A percentile compares a stretch with the other conserved stretches of the same genome.
Evolutionary conservation across 176 grass and related monocot species (phyloP).

Genomic region (Cymbopogon citratus): DNA sequence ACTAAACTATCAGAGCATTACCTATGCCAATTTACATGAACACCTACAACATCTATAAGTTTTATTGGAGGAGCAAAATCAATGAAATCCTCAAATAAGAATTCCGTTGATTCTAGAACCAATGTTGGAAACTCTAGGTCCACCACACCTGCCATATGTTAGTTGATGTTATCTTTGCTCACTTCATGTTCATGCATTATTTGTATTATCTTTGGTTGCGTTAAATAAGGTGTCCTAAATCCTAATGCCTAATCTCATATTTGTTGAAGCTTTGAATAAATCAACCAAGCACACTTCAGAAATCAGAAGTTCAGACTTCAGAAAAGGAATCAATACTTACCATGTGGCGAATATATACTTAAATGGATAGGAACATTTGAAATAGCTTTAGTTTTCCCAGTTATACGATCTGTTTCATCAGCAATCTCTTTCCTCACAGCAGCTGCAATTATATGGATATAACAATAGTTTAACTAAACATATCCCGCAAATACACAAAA

Average conservation of each 20-base stretch:
- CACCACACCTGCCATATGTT: not conserved
- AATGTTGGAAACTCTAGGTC: not conserved
- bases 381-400: constrained; percentile 97
- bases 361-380: constrained; percentile 97
- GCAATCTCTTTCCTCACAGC: constrained; percentile 97
- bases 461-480: constrained; percentile 11
- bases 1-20: not conserved
- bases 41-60: not conserved
- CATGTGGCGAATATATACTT: constrained; percentile 98
- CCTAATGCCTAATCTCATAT: not conserved
- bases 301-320: not conserved
- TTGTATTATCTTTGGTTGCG: not conserved
- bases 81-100: not conserved
- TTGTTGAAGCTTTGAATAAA: not conserved
- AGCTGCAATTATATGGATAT: constrained; percentile 51
- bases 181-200: not conserved
- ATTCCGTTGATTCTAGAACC: not conserved
- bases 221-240: not conserved
- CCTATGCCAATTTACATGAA: not conserved
- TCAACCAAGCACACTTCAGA: not conserved
- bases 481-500: constrained; percentile 21
- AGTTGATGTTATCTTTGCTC: not conserved
- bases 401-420: constrained; percentile 92
- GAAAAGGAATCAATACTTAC: constrained; percentile 36
- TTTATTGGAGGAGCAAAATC: not conserved